A percentile compares a stretch with the other conserved stretches of the same genome.
These are phyloP conservation scores for Cutaneotrichosporon mucoides DNA, from an alignment of 1,284 basidiomycete genomes.

Conservation along the genomic window DNA sequence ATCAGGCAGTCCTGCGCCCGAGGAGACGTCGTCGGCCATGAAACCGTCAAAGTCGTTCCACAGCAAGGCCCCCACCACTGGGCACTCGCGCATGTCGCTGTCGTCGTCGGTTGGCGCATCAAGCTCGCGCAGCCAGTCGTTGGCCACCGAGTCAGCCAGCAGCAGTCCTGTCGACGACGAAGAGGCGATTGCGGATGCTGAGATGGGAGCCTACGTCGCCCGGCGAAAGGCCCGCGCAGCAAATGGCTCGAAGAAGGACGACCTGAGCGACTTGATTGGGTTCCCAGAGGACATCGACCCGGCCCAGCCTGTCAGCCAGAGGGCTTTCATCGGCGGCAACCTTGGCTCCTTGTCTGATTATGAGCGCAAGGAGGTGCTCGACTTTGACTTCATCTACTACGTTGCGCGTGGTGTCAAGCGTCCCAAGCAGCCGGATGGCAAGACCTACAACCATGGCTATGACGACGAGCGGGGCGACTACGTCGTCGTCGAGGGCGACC, in stretches of 20 bases:
- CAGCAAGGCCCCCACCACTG: conserved; percentile 28
- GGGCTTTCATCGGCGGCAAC: conserved; percentile 47
- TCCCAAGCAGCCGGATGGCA: conserved; percentile 56
- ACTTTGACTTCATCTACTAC: conserved; percentile 80
- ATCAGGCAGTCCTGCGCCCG: conserved; percentile 16
- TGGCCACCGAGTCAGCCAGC: conserved; percentile 43
- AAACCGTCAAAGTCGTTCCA: conserved; percentile 39
- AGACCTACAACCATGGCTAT: conserved; percentile 88
- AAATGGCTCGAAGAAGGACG: conserved; percentile 62
- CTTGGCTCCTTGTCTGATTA: conserved; percentile 69
- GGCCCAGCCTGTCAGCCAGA: conserved; percentile 62
- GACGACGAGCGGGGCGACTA: conserved; percentile 99
- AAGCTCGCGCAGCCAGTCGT: conserved; percentile 25
- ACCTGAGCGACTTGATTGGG: conserved; percentile 80
- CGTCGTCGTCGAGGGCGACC: conserved; percentile 81
- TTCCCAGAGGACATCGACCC: conserved; percentile 88
- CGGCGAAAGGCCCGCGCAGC: conserved; percentile 84
- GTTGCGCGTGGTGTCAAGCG: conserved; percentile 27
- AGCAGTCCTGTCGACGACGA: conserved; percentile 74
- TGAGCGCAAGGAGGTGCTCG: conserved; percentile 86
- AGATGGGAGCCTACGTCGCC: conserved; percentile 92
- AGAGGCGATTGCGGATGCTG: conserved; percentile 84
- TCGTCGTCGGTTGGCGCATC: conserved; percentile 41
- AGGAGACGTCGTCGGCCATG: conserved; percentile 21
- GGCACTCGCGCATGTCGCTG: conserved; percentile 29